These are phyloP conservation scores for Rusavskia elegans DNA, from an alignment of 495 filamentous ascomycete species.

Conservation along the genomic window DNA sequence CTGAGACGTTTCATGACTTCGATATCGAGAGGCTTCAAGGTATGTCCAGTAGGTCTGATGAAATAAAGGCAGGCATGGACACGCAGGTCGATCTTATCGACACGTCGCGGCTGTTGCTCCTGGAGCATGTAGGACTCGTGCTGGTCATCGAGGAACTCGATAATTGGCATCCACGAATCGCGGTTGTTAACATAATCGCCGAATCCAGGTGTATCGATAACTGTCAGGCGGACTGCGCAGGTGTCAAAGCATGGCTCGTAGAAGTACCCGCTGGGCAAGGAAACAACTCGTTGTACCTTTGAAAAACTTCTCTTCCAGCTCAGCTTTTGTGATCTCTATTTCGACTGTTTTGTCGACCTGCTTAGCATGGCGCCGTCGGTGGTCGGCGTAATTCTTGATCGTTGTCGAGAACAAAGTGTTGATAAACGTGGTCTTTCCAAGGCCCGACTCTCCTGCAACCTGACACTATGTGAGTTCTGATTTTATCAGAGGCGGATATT, in stretches of 20 bases:
- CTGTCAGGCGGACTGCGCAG: constrained; percentile 74
- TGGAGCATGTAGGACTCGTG: constrained; percentile 99
- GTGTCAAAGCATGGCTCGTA: neutral
- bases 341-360: constrained; percentile 98
- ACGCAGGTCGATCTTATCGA: constrained; percentile 97
- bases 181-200: constrained; percentile 99
- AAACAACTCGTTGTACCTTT: constrained; percentile 49
- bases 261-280: neutral
- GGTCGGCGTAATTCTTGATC: constrained; percentile 99
- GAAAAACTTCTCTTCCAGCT: constrained; percentile 99
- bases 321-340: constrained; percentile 99
- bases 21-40: constrained; percentile 94
- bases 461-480: constrained; percentile 16
- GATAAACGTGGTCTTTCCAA: constrained; percentile 99
- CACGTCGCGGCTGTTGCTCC: constrained; percentile 94
- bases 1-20: constrained; percentile 99
- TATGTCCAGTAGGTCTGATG: constrained; percentile 95
- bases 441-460: constrained; percentile 96
- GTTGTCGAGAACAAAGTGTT: constrained; percentile 99
- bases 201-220: constrained; percentile 97
- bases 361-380: constrained; percentile 96
- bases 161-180: constrained; percentile 98
- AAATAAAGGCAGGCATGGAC: constrained; percentile 98
- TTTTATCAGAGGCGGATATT: constrained; percentile 1
- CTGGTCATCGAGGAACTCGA: constrained; percentile 98